Conservation (phyloP, 768 basidiomycete species). For the Pisolithus orientalis region DNA sequence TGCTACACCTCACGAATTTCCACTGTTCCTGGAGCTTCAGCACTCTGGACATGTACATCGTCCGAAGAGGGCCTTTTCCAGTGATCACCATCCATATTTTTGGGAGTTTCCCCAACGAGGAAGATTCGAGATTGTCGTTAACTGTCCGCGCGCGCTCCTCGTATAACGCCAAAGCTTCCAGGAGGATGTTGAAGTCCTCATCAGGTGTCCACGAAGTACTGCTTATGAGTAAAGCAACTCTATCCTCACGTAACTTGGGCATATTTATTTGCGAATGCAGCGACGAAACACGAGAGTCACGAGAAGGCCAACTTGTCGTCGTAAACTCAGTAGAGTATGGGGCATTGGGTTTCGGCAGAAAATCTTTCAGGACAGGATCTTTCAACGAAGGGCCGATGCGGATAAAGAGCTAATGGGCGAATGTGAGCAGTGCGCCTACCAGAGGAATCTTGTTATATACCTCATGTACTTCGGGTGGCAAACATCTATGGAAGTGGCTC, state of each 20-base stretch:
- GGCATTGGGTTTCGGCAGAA: conserved; percentile 45
- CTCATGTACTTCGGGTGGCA: conserved; percentile 69
- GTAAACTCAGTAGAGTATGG: conserved; percentile 66
- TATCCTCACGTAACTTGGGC: conserved; percentile 55
- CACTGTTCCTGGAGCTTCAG: conserved; percentile 54
- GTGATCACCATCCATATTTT: conserved; percentile 82
- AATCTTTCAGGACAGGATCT: conserved; percentile 33
- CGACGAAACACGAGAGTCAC: conserved; percentile 21
- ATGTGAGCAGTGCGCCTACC: conserved; percentile 1
- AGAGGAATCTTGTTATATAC: conserved; percentile 29
- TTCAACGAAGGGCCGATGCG: conserved; percentile 37
- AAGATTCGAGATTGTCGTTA: conserved; percentile 4
- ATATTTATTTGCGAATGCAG: conserved; percentile 17
- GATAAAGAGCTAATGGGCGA: conserved; percentile 39
- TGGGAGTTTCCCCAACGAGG: conserved; percentile 41
- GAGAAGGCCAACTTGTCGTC: conserved; percentile 20
- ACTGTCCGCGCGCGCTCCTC: conserved; percentile 47
- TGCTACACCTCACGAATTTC: conserved; percentile 72
- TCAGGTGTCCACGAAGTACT: conserved; percentile 98
- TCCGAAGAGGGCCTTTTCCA: conserved; percentile 79
- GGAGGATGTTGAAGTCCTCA: conserved; percentile 85
- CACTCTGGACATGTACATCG: conserved; percentile 68
- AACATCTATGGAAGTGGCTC: conserved; percentile 67
- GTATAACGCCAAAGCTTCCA: conserved; percentile 69
- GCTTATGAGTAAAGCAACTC: conserved; percentile 83